Base-by-base conservation (phyloP, 345 rosid genomes). In the Mercurialis annua region DNA sequence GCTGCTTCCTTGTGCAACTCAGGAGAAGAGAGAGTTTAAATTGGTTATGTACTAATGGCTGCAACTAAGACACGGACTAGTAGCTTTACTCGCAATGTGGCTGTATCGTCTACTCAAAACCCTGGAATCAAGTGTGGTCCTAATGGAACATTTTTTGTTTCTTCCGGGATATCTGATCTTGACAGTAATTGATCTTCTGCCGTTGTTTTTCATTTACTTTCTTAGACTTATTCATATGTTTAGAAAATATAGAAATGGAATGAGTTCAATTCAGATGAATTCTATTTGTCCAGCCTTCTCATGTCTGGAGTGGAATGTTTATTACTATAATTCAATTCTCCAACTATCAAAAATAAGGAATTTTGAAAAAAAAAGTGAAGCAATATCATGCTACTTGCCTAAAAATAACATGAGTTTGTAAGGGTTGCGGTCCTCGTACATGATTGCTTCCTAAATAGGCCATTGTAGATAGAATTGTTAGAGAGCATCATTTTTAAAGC, bases 41-140 rank as follows among this genome's bases (percentile, higher is more conserved):
- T 31, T 46, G 43, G 48, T 43, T 47, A 27, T 40, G 38, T 21
- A 0, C 21, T 36, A 56, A 88, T 89, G 99, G 87, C 97, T 54
- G 74, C 83, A 43, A 67, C 80, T 9, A 91, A 73, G 83, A 75
- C 82, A 36, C 89, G 96, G 57, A 65, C 72, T 44, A 83, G 91
- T 77, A 89, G 98, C 81, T 94, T 94, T 79, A 84, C 99, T 33
- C 90, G 96, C 65, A 89, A 85, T 77, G 6, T 82, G 0, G 63
- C 81, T 52, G 78, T 70, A 31, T 59, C 85, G 40, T 52, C 87
- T 0, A 51, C 83, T 53, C 86, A 74, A 57, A 54, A 62, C 52
- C 93, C 93, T 26, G 97, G 96, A 65, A 73, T 91, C 73, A 91
- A 89, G 74, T 73, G 78, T 30, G 96, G 98, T 66, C 95, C 99